Conservation (phyloP, 1,139 yeast species). For the Yamadazyma oceani region DNA sequence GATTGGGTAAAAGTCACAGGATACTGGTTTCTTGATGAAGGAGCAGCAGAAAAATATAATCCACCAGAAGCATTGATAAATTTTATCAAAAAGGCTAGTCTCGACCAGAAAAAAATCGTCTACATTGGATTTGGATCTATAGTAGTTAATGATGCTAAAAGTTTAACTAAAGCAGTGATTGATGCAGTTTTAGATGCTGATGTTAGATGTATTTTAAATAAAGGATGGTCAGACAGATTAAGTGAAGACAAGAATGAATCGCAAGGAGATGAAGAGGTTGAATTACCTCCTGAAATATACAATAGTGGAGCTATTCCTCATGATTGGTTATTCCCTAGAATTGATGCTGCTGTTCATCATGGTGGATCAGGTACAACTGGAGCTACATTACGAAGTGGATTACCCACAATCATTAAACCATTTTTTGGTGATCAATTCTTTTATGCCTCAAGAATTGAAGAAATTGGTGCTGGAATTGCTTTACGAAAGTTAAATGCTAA, state of each 20-base stretch:
- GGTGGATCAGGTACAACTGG: conserved; percentile 99
- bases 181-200: conserved; percentile 78
- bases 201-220: conserved; percentile 82
- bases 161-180: conserved; percentile 72
- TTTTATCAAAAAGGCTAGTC: conserved; percentile 65
- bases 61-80: conserved; percentile 62
- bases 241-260: conserved; percentile 18
- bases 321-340: conserved; percentile 87
- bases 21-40: conserved; percentile 90
- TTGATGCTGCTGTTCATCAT: conserved; percentile 95
- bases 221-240: conserved; percentile 91
- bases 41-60: conserved; percentile 50
- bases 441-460: conserved; percentile 84
- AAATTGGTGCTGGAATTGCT: conserved; percentile 82
- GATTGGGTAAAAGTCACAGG: conserved; percentile 96
- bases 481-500: conserved; percentile 66
- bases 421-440: conserved; percentile 96
- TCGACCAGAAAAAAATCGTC: conserved; percentile 66
- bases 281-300: conserved; percentile 67
- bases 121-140: conserved; percentile 96
- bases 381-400: conserved; percentile 80
- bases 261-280: conserved; percentile 42
- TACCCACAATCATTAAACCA: conserved; percentile 89
- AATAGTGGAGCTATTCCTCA: conserved; percentile 80
- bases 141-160: conserved; percentile 80